Base-by-base conservation (phyloP, 2,329 filamentous ascomycete genomes). In the Sporothrix schenckii region DNA sequence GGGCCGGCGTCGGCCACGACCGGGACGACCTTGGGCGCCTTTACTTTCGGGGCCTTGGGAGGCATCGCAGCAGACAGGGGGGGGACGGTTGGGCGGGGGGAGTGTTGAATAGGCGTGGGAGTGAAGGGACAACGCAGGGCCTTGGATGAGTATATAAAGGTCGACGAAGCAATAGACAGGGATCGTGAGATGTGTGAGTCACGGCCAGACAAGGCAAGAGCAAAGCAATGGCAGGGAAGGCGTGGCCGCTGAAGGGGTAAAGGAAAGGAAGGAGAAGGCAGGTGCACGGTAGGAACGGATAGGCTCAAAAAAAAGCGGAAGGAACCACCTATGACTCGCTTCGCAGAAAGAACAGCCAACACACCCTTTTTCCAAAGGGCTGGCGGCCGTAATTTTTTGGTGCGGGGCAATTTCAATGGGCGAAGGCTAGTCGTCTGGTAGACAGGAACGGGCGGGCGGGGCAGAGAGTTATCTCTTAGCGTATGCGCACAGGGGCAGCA, bases 1-100 rank as follows among this genome's bases (percentile, higher is more conserved):
- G 81, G 85, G 75, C 72, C 72, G 19, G 68, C 66, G 39, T 53
- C 53, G 16, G 66, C 70, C 41, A 66, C 69, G 13, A 73, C 70
- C 14, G 72, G 72, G 60, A 72, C 72, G 58, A 73, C 73, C 72
- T 73, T 73, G 68, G 69, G 66, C 24, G 66, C 69, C 60, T 73
- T 73, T 44, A 71, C 71, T 68, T 72, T 74, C 52, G 73, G 70
- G 10, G 71, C 65, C 52, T 65, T 72, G 60, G 66, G 69, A n/a
- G 60, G 66, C 52, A 67, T 54, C 21, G 53, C 14, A 21, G 39
- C 21, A 63, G 41, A 47, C 58, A 47, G 58, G 39, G 50, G 50
- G 27, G 6, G 50, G 27, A 3, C 34, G 24, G 9, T 13, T 4
- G 41, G 19, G n/a, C 21, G 52, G 27, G 66, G 16, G 21, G 39